Evolutionary conservation across 1,284 basidiomycete genomes (phyloP).

Genomic region (Microbotryomycetes sp.): DNA sequence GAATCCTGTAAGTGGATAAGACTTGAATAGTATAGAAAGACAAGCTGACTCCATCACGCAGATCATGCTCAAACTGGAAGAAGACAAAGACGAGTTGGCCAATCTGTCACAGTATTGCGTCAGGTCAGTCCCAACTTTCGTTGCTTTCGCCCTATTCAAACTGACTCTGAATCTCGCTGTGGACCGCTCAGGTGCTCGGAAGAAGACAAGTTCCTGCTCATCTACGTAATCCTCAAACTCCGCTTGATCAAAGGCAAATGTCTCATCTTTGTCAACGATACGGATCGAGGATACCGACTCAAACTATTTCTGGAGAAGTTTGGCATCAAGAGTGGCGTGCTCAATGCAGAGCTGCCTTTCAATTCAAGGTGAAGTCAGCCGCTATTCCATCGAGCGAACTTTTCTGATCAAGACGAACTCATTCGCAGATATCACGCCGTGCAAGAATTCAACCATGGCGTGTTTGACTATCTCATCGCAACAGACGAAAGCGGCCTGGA

Average conservation of each 20-base stretch:
- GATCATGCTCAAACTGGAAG: slow-evolving; percentile 79
- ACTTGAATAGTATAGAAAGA: background rate
- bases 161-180: background rate
- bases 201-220: slow-evolving; percentile 90
- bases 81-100: slow-evolving; percentile 69
- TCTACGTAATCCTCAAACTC: slow-evolving; percentile 90
- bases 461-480: slow-evolving; percentile 97
- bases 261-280: slow-evolving; percentile 94
- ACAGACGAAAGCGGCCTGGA: slow-evolving; percentile 75
- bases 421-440: slow-evolving; percentile 82
- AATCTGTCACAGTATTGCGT: slow-evolving; percentile 82
- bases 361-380: slow-evolving; percentile 64
- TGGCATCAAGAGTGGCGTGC: slow-evolving; percentile 89
- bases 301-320: slow-evolving; percentile 98
- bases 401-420: background rate
- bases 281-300: slow-evolving; percentile 87
- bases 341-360: slow-evolving; percentile 92
- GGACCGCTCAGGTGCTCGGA: slow-evolving; percentile 62
- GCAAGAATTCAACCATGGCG: slow-evolving; percentile 97
- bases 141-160: slow-evolving; percentile 9
- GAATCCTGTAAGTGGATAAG: slow-evolving; percentile 61
- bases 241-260: slow-evolving; percentile 93
- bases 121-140: slow-evolving; percentile 46
- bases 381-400: background rate
- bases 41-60: slow-evolving; percentile 40